Percentiles rank a stretch among this genome's conserved stretches.
Evolutionary conservation across 139 green algal genomes (phyloP).

Genomic region (Pleodorina starrii): DNA sequence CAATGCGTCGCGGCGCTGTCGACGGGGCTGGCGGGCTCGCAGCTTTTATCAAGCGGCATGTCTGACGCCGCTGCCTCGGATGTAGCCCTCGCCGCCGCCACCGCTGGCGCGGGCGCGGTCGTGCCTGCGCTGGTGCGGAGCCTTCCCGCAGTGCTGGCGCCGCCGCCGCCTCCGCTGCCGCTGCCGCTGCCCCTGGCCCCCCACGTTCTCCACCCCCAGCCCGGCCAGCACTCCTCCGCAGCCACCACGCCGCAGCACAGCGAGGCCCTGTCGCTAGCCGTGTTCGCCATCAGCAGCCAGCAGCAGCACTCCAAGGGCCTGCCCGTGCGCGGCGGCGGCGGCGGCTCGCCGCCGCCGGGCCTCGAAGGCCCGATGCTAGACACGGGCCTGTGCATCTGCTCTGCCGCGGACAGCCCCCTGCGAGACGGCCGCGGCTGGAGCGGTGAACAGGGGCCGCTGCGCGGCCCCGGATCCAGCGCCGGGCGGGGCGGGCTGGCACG

Average conservation of each 20-base stretch:
- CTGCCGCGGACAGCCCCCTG: background rate
- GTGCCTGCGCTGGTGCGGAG: too few species aligned
- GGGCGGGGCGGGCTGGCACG: background rate
- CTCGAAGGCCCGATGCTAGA: background rate
- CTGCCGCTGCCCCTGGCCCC: too few species aligned
- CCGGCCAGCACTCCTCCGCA: background rate
- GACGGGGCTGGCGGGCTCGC: background rate
- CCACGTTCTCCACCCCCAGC: too few species aligned
- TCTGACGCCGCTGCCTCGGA: too few species aligned
- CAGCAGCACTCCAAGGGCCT: background rate
- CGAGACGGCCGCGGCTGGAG: background rate
- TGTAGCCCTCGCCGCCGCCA: too few species aligned
- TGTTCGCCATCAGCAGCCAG: conserved; percentile 8
- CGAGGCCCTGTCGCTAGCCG: background rate
- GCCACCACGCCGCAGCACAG: background rate
- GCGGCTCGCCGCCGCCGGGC: background rate
- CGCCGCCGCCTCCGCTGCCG: background rate
- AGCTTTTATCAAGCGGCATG: background rate
- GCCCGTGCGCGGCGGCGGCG: background rate
- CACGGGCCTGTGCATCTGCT: background rate
- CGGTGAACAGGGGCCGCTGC: background rate
- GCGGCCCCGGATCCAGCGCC: background rate
- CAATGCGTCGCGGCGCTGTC: background rate
- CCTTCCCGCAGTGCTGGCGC: background rate
- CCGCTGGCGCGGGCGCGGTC: too few species aligned